A percentile compares a stretch with the other conserved stretches of the same genome.
These are phyloP conservation scores for Excoecaria cochinchinensis DNA, from an alignment of 345 rosid genomes.

Conservation along the genomic window DNA sequence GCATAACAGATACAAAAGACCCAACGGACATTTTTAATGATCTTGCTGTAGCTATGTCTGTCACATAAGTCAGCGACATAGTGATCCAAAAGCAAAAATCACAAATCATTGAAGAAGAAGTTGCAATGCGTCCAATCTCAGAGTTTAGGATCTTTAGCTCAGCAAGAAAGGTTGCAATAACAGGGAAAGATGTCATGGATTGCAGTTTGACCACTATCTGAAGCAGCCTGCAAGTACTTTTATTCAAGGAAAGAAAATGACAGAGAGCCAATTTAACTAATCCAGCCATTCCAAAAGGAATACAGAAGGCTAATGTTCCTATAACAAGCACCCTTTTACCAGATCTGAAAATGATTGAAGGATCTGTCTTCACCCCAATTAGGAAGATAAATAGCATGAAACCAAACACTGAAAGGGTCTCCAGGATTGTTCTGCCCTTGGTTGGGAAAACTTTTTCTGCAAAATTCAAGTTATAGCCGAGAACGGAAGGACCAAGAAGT, in stretches of 20 bases:
- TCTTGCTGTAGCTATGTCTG: conserved; percentile 1
- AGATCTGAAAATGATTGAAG: conserved; percentile 7
- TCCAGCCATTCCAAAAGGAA: conserved; percentile 18
- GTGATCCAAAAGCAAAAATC: conserved; percentile 13
- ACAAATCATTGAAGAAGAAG: conserved; percentile 30
- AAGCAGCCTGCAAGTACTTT: conserved; percentile 15
- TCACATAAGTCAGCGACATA: conserved; percentile 14
- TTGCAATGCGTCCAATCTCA: conserved; percentile 44
- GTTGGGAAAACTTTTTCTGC: conserved; percentile 28
- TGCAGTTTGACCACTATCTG: conserved; percentile 12
- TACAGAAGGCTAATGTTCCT: conserved; percentile 15
- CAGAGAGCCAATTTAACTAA: conserved; percentile 7
- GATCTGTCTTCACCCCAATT: conserved; percentile 41
- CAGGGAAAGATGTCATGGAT: conserved; percentile 41
- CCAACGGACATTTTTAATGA: conserved; percentile 13
- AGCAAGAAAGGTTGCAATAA: conserved; percentile 29
- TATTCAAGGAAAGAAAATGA: conserved; percentile 12
- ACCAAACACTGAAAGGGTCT: conserved; percentile 37
- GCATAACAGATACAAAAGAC: conserved; percentile 12
- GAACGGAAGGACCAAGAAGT: conserved; percentile 44
- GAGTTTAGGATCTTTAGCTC: conserved; percentile 44
- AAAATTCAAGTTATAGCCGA: conserved; percentile 27
- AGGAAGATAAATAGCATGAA: conserved; percentile 37
- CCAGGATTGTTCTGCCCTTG: conserved; percentile 24
- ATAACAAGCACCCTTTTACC: conserved; percentile 11